Percentiles rank a stretch among this genome's conserved stretches.
Evolutionary conservation across 169 alveolate species (phyloP).

Genomic region (Eimeria acervulina): DNA sequence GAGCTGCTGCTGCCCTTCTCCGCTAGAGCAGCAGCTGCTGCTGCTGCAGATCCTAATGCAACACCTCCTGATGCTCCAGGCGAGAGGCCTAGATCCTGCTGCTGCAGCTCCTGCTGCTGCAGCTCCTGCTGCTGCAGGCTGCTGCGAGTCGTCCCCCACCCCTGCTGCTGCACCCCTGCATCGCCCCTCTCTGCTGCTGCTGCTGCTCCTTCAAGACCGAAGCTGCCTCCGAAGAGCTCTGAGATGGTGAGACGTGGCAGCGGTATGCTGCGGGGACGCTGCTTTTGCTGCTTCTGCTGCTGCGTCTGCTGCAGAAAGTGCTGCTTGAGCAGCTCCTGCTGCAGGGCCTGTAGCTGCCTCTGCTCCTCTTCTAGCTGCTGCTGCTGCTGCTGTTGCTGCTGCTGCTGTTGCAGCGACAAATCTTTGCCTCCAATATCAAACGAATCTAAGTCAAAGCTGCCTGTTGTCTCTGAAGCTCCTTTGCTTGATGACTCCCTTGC

Average conservation of each 20-base stretch:
- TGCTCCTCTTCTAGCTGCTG: not conserved
- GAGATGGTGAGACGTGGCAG: not conserved
- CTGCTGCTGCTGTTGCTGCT: constrained; percentile 48
- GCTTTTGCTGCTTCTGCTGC: not conserved
- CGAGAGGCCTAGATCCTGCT: not conserved
- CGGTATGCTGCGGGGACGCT: not conserved
- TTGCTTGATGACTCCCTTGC: not conserved
- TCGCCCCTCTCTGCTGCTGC: not conserved
- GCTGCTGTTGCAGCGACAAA: constrained; percentile 14
- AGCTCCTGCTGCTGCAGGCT: constrained; percentile 1
- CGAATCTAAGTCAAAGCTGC: not conserved
- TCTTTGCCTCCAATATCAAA: not conserved
- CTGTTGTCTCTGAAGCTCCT: constrained; percentile 10
- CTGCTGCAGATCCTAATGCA: not conserved
- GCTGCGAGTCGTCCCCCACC: not conserved
- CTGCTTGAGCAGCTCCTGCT: not conserved
- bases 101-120: not conserved
- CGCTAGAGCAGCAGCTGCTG: not conserved
- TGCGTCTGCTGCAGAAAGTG: not conserved
- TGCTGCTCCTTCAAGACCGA: not conserved
- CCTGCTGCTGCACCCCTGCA: not conserved
- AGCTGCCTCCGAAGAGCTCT: not conserved
- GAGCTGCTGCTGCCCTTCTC: constrained; percentile 9
- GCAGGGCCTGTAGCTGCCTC: not conserved
- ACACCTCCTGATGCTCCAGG: not conserved